Percentiles rank a stretch among this genome's conserved stretches.
Conservation (phyloP, 2,329 filamentous ascomycete genomes). For the Cladophialophora exuberans region DNA sequence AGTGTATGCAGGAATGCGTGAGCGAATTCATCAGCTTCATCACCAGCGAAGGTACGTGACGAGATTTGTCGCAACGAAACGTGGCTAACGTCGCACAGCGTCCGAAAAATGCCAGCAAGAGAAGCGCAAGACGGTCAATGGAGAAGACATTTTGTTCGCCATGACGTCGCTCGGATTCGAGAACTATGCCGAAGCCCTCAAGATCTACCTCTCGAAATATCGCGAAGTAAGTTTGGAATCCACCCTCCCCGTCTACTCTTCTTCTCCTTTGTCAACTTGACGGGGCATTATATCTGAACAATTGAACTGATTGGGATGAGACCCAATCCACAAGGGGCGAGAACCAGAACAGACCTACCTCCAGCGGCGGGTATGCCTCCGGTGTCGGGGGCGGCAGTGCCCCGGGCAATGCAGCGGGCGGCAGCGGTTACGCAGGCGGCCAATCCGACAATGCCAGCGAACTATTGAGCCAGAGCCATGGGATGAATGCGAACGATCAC, state of each 20-base stretch:
- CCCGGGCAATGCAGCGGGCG: constrained; percentile 37
- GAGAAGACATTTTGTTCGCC: constrained; percentile 96
- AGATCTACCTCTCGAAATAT: constrained; percentile 97
- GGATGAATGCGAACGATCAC: constrained; percentile 49
- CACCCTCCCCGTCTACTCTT: constrained; percentile 29
- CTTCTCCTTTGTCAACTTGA: constrained; percentile 32
- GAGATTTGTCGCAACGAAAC: constrained; percentile 5
- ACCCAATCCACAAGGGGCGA: constrained; percentile 76
- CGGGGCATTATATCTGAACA: constrained; percentile 52
- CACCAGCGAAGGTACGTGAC: constrained; percentile 82
- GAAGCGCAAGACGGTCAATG: constrained; percentile 98
- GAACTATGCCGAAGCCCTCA: constrained; percentile 96
- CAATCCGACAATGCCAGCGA: constrained; percentile 47
- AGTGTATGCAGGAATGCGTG: constrained; percentile 99
- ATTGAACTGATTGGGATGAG: constrained; percentile 61
- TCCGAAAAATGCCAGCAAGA: constrained; percentile 99
- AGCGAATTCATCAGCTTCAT: constrained; percentile 99
- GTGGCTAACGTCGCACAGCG: constrained; percentile 58
- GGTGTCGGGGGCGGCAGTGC: constrained; percentile 41
- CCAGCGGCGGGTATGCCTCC: constrained; percentile 47
- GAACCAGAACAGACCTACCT: constrained; percentile 62
- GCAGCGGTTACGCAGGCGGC: constrained; percentile 40
- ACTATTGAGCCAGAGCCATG: constrained; percentile 46
- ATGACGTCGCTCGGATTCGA: constrained; percentile 99
- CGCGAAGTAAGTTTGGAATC: constrained; percentile 76